Base-by-base conservation (phyloP, 371 early-diverging fungal genomes). In the Nematocida homosporus region DNA sequence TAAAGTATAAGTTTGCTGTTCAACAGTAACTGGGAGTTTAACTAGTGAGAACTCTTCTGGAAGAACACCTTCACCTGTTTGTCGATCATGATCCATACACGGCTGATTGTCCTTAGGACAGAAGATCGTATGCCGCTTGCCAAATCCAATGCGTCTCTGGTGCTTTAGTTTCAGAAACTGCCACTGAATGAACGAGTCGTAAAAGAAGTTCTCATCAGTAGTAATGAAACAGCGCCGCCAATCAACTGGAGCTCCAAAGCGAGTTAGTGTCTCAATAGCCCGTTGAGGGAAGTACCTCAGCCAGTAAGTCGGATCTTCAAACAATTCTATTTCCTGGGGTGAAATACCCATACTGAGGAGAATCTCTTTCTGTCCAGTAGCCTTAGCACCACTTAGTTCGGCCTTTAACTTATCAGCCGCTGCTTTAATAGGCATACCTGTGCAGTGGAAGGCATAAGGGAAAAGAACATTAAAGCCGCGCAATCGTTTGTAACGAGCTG, bases 371-470 rank as follows among this genome's bases (percentile, higher is more conserved):
- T 80, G 63, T 8, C 63, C 77, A 59, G 79, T 80, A 10, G 68
- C 78, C 25, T 59, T 53, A 25, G 66, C 61, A n/a, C 81, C 86
- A 78, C 88, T 89, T 44, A 97, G 86, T 86, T 99, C 97, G 41
- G 90, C 89, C 56, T 87, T 86, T 67, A 99, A 86, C 87, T 96
- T 97, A 85, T 97, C 94, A 38, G 98, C 96, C 78, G 93, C 91
- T 25, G 97, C 94, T 89, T 88, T 85, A 86, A 99, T 99, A 44
- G 99, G 99, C 99, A 99, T 99, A 65, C 99, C 99, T 2, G 99
- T 98, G 78, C 91, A 91, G 83, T 99, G 99, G 88, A 98, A 97
- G 47, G 94, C 94, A 80, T 95, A 91, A 32, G 99, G 99, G 69
- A 96, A 92, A 65, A 98, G 87, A 52, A 89, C 91, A 56, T 90